Base-by-base conservation (phyloP, 257 asterid species). In the Plantago ovata region DNA sequence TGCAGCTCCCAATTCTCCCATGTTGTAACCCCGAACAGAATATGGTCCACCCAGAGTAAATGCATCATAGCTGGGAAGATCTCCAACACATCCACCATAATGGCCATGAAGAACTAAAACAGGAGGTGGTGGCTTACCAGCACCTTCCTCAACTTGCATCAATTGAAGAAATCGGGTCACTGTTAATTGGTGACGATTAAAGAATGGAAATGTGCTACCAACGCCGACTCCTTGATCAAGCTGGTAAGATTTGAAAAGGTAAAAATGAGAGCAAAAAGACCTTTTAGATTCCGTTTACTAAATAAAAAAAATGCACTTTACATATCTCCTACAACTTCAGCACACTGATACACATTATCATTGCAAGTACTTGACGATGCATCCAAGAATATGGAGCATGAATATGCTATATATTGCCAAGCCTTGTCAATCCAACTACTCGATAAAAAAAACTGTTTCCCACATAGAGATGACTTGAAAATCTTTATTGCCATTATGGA, bases 1-100 rank as follows among this genome's bases (percentile, higher is more conserved):
- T 40, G 99, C 94, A 15, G 96, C 97, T 52, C 97, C 99, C 60
- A 93, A 72, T 82, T 93, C 99, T 61, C 99, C 99, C 96, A 93
- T 84, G 74, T 84, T 89, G 71, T 93, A 93, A 52, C 99, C 97
- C 58, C 99, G 75, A 3, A 89, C 97, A 11, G 99, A 89, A 61
- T 93, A 85, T 48, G 97, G 99, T 20, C 99, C 99, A n/a, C 97
- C 99, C 57, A 93, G 78, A 24, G 96, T 81, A 63, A 93, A 93
- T 44, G 97, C 97, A 64, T 93, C 99, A 56, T 93, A 85, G 61
- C 96, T 89, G 24, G 99, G 95, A 76, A 93, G 97, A 72, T 93
- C 97, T 22, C 99, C 99, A 21, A 93, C 94, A 63, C 99, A 93
- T 15, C 96, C 96, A 63, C 97, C 96, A 57, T 89, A 93, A 74